Base-by-base conservation (phyloP, 2,329 filamentous ascomycete genomes). In the Pseudopyrenochaeta lycopersici region DNA sequence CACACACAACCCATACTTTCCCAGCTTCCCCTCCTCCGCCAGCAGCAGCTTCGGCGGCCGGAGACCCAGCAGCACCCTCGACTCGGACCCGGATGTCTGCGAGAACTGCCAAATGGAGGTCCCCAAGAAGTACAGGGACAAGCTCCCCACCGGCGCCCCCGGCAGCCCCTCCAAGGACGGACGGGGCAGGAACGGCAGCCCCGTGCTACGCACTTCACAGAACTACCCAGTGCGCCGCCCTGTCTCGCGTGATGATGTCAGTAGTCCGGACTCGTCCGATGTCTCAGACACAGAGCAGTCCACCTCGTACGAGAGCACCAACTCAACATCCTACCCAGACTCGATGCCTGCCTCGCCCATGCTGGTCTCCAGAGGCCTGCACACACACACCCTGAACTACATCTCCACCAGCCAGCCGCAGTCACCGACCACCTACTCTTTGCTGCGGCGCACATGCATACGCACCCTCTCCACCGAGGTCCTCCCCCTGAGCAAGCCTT, bases 391-490 rank as follows among this genome's bases (percentile, higher is more conserved):
- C 17, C 68, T 85, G 44, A 85, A 81, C 56, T 86, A 85, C 67
- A 77, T 85, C 39, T 84, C 84, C n/a, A 80, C 83, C 30, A 82
- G 81, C 48, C 82, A 83, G 23, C 84, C 84, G 6, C 77, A 81
- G 17, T 81, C 82, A 30, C 81, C 82, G 10, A 75, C 77, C 6
- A 79, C 81, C 38, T 86, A 84, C 67, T 81, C 84, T 3, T 76
- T 83, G 10, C 75, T 86, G 18, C 81, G 84, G 52, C 81, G 82
- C 32, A 83, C 84, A 20, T 84, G 81, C 47, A 84, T 86, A 60
- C 82, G 84, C 54, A 84, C 84, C 1, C 71, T 86, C 32, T 85
- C 82, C 53, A 84, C 81, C 54, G 84, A 86, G 64, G 77, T 81
- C 9, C 76, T 86, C 2, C 84, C 84, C 2, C 79, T 80, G 31